Evolutionary conservation across 768 basidiomycete species (phyloP).

Genomic region (Phallus indusiatus): DNA sequence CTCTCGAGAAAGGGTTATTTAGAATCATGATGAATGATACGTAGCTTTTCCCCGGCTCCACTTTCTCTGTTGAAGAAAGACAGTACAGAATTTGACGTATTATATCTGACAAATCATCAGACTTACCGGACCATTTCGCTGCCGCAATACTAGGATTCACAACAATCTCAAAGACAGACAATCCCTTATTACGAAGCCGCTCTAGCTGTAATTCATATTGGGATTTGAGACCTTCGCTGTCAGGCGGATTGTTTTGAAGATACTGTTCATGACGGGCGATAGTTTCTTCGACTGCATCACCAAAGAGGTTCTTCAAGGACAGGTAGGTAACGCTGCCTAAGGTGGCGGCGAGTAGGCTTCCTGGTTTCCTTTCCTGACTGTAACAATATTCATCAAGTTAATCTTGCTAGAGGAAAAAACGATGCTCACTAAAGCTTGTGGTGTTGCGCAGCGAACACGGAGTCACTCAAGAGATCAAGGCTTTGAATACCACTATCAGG

Average conservation of each 20-base stretch:
- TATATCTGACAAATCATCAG: background rate
- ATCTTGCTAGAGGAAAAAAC: too few species aligned
- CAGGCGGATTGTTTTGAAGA: too few species aligned
- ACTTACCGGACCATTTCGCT: conserved; percentile 19
- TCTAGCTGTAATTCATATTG: conserved; percentile 14
- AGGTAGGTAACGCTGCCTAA: conserved; percentile 5
- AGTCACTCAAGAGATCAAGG: too few species aligned
- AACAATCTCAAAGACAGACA: conserved; percentile 26
- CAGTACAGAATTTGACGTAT: too few species aligned
- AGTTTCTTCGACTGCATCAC: background rate
- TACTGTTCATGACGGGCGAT: too few species aligned
- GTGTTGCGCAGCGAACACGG: too few species aligned
- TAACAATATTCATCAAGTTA: too few species aligned
- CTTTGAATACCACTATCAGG: too few species aligned
- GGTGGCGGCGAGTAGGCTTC: too few species aligned
- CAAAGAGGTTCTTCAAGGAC: conserved; percentile 13
- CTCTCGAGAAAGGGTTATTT: conserved; percentile 39
- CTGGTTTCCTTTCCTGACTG: too few species aligned
- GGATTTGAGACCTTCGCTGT: conserved; percentile 4
- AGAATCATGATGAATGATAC: conserved; percentile 26
- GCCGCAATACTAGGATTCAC: conserved; percentile 18
- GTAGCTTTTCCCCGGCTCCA: conserved; percentile 32
- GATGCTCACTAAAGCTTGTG: too few species aligned
- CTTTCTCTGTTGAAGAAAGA: too few species aligned
- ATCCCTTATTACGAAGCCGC: conserved; percentile 17